Percentiles rank a stretch among this genome's conserved stretches.
phyloP scores from a whole-genome alignment of 2,329 filamentous ascomycete genomes.

The Claviceps paspali region DNA sequence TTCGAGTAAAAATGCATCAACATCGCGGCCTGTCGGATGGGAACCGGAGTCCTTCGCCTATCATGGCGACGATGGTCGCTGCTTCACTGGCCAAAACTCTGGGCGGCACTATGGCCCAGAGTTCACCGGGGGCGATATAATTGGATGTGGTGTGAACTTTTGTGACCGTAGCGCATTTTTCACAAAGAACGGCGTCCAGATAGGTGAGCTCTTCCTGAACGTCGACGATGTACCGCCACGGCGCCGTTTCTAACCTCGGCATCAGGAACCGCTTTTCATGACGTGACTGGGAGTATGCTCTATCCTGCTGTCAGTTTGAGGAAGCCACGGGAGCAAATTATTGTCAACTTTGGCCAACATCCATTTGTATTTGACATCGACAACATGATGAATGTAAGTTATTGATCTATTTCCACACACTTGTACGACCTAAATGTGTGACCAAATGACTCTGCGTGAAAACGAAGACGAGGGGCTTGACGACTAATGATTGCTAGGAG shows the following conservation, averaged over 20 bases:
- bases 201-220: conserved; percentile 25
- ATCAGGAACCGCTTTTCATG: conserved; percentile 53
- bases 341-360: conserved; percentile 52
- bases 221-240: neutral
- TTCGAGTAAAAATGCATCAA: conserved; percentile 34
- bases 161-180: conserved; percentile 50
- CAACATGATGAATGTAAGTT: conserved; percentile 57
- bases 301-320: conserved; percentile 54
- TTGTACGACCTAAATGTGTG: too few relatives aligned
- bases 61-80: conserved; percentile 52
- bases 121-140: conserved; percentile 40
- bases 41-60: conserved; percentile 55
- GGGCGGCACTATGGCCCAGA: conserved; percentile 42
- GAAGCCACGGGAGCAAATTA: conserved; percentile 44
- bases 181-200: conserved; percentile 45
- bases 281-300: conserved; percentile 46
- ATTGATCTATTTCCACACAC: neutral
- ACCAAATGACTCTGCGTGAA: too few relatives aligned
- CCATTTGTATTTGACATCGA: conserved; percentile 90
- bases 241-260: conserved; percentile 1
- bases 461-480: too few relatives aligned
- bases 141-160: conserved; percentile 55
- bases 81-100: conserved; percentile 39
- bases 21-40: conserved; percentile 48
- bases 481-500: conserved; percentile 27